Evolutionary conservation across 768 basidiomycete genomes (phyloP).

Genomic region (Termitomyces sp.): DNA sequence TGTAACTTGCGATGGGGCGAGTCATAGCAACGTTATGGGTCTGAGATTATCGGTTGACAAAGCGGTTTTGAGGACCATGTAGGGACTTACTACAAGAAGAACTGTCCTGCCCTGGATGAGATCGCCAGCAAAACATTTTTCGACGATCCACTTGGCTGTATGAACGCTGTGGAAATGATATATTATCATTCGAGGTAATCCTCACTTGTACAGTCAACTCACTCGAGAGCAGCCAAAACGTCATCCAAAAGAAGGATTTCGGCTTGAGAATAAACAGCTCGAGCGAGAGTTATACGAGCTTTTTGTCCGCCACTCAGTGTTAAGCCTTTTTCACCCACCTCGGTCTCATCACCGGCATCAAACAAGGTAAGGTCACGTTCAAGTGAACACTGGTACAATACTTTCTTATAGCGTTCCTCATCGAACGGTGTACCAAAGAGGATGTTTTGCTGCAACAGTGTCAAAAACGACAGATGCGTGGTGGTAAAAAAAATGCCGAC

Average conservation of each 20-base stretch:
- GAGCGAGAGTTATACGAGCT: conserved; percentile 42
- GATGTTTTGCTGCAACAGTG: conserved; percentile 59
- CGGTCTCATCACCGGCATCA: conserved; percentile 61
- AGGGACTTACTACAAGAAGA: conserved; percentile 60
- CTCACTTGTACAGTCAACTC: conserved; percentile 8
- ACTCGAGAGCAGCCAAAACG: conserved; percentile 60
- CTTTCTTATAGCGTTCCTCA: conserved; percentile 72
- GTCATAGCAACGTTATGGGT: conserved; percentile 50
- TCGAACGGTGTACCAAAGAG: conserved; percentile 76
- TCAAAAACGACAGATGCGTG: neutral
- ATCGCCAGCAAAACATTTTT: conserved; percentile 75
- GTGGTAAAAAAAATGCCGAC: neutral
- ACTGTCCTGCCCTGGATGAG: conserved; percentile 76
- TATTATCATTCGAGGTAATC: conserved; percentile 1
- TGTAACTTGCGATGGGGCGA: conserved; percentile 46
- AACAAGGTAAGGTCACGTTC: conserved; percentile 68
- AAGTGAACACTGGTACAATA: conserved; percentile 68
- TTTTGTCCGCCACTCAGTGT: conserved; percentile 53
- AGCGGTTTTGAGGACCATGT: neutral
- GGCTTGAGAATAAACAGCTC: conserved; percentile 46
- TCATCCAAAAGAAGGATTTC: conserved; percentile 68
- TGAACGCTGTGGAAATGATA: conserved; percentile 35
- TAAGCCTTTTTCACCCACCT: conserved; percentile 68
- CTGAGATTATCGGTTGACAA: conserved; percentile 17
- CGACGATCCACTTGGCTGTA: conserved; percentile 78